Evolutionary conservation across 2,329 filamentous ascomycete species (phyloP).

Genomic region (Tolypocladium inflatum): DNA sequence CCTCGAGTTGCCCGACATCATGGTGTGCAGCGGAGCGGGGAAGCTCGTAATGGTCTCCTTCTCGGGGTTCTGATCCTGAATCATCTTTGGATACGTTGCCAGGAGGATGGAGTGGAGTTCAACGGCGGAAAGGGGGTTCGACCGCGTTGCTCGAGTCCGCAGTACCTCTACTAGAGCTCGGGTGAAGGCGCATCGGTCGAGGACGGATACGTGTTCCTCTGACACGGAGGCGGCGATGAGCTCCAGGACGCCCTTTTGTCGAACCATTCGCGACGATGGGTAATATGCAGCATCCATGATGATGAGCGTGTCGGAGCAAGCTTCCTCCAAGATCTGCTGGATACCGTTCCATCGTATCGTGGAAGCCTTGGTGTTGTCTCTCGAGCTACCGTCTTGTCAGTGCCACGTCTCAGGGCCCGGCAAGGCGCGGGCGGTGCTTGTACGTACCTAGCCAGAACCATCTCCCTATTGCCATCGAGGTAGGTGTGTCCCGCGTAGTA

Average conservation of each 20-base stretch:
- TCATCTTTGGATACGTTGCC: conserved; percentile 40
- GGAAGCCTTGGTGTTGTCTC: conserved; percentile 31
- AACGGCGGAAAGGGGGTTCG: conserved; percentile 37
- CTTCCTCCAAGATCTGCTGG: conserved; percentile 46
- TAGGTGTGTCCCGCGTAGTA: conserved; percentile 48
- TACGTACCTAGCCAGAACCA: conserved; percentile 46
- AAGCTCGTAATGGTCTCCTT: conserved; percentile 37
- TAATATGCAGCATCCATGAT: conserved; percentile 52
- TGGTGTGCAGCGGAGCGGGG: conserved; percentile 45
- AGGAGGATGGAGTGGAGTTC: conserved; percentile 46
- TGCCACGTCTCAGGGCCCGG: background rate
- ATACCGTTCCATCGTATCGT: conserved; percentile 47
- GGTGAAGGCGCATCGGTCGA: conserved; percentile 44
- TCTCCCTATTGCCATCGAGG: conserved; percentile 44
- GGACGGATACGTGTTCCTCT: conserved; percentile 36
- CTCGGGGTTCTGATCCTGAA: conserved; percentile 39
- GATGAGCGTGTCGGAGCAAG: conserved; percentile 44
- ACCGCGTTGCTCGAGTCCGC: conserved; percentile 34
- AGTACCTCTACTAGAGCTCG: conserved; percentile 39
- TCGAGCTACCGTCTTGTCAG: conserved; percentile 31
- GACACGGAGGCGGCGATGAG: conserved; percentile 45
- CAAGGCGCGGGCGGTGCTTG: background rate
- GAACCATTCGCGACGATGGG: conserved; percentile 40
- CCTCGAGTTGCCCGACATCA: conserved; percentile 42
- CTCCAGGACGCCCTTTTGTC: conserved; percentile 45